phyloP scores from a whole-genome alignment of 2,329 filamentous ascomycete species.

The Trichoderma atrobrunneum region DNA sequence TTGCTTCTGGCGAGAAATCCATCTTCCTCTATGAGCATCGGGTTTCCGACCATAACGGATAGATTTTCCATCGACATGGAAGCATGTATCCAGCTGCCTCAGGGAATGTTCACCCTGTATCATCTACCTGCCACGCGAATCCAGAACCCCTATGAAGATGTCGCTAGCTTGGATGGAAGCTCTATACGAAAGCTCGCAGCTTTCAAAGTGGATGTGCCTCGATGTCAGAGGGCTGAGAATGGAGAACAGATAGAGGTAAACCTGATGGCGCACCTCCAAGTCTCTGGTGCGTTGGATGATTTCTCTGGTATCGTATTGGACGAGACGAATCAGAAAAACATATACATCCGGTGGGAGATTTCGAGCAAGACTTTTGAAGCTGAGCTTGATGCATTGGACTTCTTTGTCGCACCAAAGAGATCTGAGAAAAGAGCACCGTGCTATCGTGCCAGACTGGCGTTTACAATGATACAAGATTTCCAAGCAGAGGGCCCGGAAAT shows the following conservation, averaged over 20 bases:
- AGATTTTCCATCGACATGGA: slow-evolving; percentile 31
- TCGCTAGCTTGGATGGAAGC: slow-evolving; percentile 1
- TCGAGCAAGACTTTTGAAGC: slow-evolving; percentile 33
- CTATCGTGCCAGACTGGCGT: slow-evolving; percentile 28
- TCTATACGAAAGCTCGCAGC: slow-evolving; percentile 28
- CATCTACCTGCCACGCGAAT: slow-evolving; percentile 29
- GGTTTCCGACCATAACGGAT: slow-evolving; percentile 31
- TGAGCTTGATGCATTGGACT: slow-evolving; percentile 32
- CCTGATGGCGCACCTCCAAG: slow-evolving; percentile 63
- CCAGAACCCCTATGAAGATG: slow-evolving; percentile 32
- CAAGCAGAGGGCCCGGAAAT: slow-evolving; percentile 21
- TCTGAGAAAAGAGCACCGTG: slow-evolving; percentile 23
- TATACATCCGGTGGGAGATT: slow-evolving; percentile 31
- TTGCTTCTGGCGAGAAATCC: slow-evolving; percentile 32
- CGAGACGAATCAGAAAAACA: slow-evolving; percentile 20
- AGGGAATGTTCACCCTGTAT: slow-evolving; percentile 27
- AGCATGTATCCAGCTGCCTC: slow-evolving; percentile 21
- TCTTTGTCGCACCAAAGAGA: slow-evolving; percentile 26
- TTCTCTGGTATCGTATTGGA: slow-evolving; percentile 22
- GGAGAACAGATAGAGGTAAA: slow-evolving; percentile 36
- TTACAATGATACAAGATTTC: slow-evolving; percentile 36
- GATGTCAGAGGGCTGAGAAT: slow-evolving; percentile 27
- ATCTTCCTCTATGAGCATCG: slow-evolving; percentile 16
- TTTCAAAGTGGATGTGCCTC: slow-evolving; percentile 35
- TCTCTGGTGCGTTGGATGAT: slow-evolving; percentile 44